These are phyloP conservation scores for Yamadazyma ubonensis DNA, from an alignment of 805 yeast genomes.

Conservation along the genomic window DNA sequence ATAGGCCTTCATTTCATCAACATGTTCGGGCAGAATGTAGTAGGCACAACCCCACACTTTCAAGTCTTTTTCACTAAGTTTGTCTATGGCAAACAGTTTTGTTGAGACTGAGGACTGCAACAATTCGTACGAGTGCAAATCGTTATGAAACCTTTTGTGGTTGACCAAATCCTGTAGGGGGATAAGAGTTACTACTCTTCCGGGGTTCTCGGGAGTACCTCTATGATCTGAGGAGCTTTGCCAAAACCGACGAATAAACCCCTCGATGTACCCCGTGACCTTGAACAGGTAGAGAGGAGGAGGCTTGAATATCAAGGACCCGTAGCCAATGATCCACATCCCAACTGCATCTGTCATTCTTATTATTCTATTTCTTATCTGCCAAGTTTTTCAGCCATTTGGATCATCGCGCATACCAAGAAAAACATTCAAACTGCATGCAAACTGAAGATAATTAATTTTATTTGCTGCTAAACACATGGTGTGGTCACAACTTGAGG, in stretches of 20 bases:
- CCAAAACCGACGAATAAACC: slow-evolving; percentile 85
- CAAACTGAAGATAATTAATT: neutral
- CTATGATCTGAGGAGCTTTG: slow-evolving; percentile 88
- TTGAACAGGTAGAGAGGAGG: slow-evolving; percentile 68
- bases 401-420: slow-evolving; percentile 6
- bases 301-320: slow-evolving; percentile 85
- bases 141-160: slow-evolving; percentile 41
- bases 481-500: slow-evolving; percentile 37
- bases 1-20: slow-evolving; percentile 60
- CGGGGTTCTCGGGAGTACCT: slow-evolving; percentile 84
- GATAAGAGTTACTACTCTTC: slow-evolving; percentile 82
- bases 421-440: slow-evolving; percentile 1
- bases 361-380: neutral
- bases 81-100: slow-evolving; percentile 13
- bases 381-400: neutral
- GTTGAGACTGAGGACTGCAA: slow-evolving; percentile 12
- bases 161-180: slow-evolving; percentile 53
- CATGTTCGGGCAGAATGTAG: slow-evolving; percentile 66
- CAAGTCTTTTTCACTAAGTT: slow-evolving; percentile 42
- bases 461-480: slow-evolving; percentile 10
- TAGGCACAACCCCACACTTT: slow-evolving; percentile 81
- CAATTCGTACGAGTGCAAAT: slow-evolving; percentile 37
- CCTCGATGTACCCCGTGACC: slow-evolving; percentile 71
- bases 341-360: slow-evolving; percentile 25
- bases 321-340: slow-evolving; percentile 87